phyloP scores from a whole-genome alignment of 768 basidiomycete genomes.

The Neoboletus brunneissimus region DNA sequence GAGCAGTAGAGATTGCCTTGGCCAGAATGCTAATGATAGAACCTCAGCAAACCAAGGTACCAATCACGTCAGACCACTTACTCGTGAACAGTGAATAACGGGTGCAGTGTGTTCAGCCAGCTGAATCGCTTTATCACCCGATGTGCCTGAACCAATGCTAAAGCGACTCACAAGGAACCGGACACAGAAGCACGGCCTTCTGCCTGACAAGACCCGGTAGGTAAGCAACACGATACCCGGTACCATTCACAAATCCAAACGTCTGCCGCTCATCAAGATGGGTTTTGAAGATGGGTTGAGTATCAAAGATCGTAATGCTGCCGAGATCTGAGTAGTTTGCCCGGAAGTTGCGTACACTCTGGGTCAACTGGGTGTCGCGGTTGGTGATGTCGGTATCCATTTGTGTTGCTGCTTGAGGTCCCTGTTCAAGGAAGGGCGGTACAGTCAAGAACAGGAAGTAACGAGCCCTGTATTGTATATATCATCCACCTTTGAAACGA shows the following conservation, averaged over 20 bases:
- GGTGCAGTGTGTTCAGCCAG: conserved; percentile 62
- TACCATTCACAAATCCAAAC: conserved; percentile 56
- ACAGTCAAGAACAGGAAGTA: conserved; percentile 65
- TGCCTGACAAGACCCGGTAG: conserved; percentile 49
- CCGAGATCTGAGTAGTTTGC: conserved; percentile 41
- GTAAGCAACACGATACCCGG: conserved; percentile 59
- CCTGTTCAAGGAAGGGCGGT: conserved; percentile 50
- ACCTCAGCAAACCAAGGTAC: not conserved
- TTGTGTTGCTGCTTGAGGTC: conserved; percentile 23
- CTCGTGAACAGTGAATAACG: conserved; percentile 62
- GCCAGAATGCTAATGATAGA: conserved; percentile 41
- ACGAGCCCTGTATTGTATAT: conserved; percentile 42
- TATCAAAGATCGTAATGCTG: conserved; percentile 40
- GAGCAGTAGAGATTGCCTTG: conserved; percentile 46
- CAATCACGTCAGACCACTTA: conserved; percentile 29
- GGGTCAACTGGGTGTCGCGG: conserved; percentile 49
- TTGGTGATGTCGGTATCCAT: conserved; percentile 39
- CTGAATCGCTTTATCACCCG: conserved; percentile 28
- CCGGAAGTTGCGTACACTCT: conserved; percentile 40
- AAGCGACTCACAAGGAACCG: conserved; percentile 57
- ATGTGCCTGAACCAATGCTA: not conserved
- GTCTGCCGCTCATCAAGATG: conserved; percentile 50
- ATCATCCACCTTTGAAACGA: conserved; percentile 12
- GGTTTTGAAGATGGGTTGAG: conserved; percentile 55
- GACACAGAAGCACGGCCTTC: conserved; percentile 59